These are phyloP conservation scores for Gracilaria domingensis DNA, from an alignment of 23 red algal species.

Conservation along the genomic window DNA sequence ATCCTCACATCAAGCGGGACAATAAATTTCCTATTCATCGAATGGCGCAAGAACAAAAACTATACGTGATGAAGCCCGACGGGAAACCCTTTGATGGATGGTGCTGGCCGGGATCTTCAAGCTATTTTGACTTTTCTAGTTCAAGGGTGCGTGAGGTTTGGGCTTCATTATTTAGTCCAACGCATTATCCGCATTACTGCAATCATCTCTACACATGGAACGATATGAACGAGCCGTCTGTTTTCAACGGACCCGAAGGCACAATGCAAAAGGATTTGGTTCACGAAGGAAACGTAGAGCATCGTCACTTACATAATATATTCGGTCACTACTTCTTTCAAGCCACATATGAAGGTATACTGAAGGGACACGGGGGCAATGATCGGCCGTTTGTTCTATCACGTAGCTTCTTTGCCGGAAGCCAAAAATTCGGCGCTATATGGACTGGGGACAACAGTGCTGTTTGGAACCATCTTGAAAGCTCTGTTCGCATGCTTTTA, in stretches of 20 bases:
- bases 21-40: slow-evolving; percentile 79
- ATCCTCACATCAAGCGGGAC: slow-evolving; percentile 96
- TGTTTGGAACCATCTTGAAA: slow-evolving; percentile 81
- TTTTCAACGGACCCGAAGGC: slow-evolving; percentile 95
- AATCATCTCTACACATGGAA: slow-evolving; percentile 91
- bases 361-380: slow-evolving; percentile 68
- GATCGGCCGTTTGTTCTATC: slow-evolving; percentile 93
- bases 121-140: slow-evolving; percentile 84
- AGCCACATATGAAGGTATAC: slow-evolving; percentile 87
- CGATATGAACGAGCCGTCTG: slow-evolving; percentile 99
- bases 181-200: slow-evolving; percentile 80
- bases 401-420: slow-evolving; percentile 90
- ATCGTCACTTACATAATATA: slow-evolving; percentile 93
- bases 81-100: slow-evolving; percentile 82
- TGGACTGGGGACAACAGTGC: slow-evolving; percentile 98
- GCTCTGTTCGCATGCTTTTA: slow-evolving; percentile 91
- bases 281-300: slow-evolving; percentile 88
- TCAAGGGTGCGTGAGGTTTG: slow-evolving; percentile 73
- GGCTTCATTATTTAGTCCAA: slow-evolving; percentile 68
- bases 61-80: slow-evolving; percentile 76
- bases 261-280: slow-evolving; percentile 89
- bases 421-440: slow-evolving; percentile 90
- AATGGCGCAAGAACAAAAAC: slow-evolving; percentile 49
- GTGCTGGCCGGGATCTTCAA: slow-evolving; percentile 93
- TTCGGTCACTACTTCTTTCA: slow-evolving; percentile 86